phyloP scores from a whole-genome alignment of 495 filamentous ascomycete genomes.

The Penicillium lividum region DNA sequence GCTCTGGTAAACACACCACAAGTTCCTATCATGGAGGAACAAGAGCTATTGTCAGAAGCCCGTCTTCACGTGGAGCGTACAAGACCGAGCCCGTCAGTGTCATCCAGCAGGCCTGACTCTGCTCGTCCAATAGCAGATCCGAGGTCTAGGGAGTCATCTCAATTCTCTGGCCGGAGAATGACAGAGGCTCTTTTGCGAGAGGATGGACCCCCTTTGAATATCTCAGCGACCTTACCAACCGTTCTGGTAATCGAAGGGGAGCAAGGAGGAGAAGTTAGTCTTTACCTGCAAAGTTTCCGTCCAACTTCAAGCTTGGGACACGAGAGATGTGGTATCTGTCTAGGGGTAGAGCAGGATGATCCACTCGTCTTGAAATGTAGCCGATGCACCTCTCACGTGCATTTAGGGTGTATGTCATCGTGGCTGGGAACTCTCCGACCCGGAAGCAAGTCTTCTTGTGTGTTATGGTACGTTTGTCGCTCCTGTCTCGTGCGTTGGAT shows the following conservation, averaged over 20 bases:
- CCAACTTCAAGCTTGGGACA: neutral
- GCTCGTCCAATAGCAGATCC: neutral
- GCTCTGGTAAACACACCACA: too few relatives aligned
- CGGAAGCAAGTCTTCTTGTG: neutral
- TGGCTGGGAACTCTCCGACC: neutral
- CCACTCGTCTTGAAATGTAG: slow-evolving; percentile 6
- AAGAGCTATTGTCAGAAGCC: neutral
- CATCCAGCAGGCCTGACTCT: neutral
- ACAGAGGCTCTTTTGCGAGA: slow-evolving; percentile 3
- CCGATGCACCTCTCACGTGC: neutral
- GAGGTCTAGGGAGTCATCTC: neutral
- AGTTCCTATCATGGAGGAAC: neutral
- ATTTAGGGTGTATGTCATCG: slow-evolving; percentile 5
- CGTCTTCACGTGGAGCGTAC: neutral
- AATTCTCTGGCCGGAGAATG: neutral
- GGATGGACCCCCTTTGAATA: neutral
- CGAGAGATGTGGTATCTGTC: neutral
- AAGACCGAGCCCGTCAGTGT: neutral
- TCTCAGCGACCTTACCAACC: neutral
- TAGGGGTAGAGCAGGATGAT: neutral
- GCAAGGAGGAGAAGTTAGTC: neutral
- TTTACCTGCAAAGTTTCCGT: neutral
- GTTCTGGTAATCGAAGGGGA: neutral
- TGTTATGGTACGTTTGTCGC: neutral
- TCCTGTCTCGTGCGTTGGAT: neutral